Base-by-base conservation (phyloP, 176 grass and related monocot species). In the Aegilops bicornis region DNA sequence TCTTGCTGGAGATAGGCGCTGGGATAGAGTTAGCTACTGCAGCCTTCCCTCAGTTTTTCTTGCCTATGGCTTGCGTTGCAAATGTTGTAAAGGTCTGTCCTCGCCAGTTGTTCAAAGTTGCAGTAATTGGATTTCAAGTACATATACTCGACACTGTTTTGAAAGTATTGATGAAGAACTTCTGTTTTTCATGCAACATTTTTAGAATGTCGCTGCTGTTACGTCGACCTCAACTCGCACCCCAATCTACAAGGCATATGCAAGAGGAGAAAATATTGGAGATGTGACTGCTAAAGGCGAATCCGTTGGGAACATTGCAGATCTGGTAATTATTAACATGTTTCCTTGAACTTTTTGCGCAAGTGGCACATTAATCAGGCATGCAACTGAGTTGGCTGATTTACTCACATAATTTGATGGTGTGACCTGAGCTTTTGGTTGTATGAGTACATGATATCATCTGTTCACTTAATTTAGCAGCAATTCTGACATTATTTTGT, bases 271-370 rank as follows among this genome's bases (percentile, higher is more conserved):
- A 94, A 99, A 99, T 67, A 99, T 99, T 68, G 97, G 97, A 42
- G 97, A 99, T 86, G 94, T 99, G 69, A 99, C 97, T 82, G 97
- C 97, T 83, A 99, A 99, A 87, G 97, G 97, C 43, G 97, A 99
- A 94, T 99, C 90, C 22, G 92, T 99, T 39, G 97, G 83, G 68
- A 99, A 99, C 88, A 91, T 99, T 68, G 97, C 97, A 82, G 97
- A 96, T 87, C 85, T 99, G 89, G 97, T 99, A 99, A 93, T n/a
- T 80, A 79, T 85, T 50, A 81, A 30, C 20, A 4, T 84, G 74
- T 81, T 71, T 29, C 35, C 5, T 85, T 69, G 36, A 4, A 54
- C 47, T 22, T 88, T 85, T n/a, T 66, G 64, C 32, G 47, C 25
- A 62, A 22, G 37, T 69, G 9, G 23, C 50, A 31, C 43, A 20